Percentiles rank a stretch among this genome's conserved stretches.
phyloP scores from a whole-genome alignment of 352 stramenopile species.

The Globisporangium acanthophoron region DNA sequence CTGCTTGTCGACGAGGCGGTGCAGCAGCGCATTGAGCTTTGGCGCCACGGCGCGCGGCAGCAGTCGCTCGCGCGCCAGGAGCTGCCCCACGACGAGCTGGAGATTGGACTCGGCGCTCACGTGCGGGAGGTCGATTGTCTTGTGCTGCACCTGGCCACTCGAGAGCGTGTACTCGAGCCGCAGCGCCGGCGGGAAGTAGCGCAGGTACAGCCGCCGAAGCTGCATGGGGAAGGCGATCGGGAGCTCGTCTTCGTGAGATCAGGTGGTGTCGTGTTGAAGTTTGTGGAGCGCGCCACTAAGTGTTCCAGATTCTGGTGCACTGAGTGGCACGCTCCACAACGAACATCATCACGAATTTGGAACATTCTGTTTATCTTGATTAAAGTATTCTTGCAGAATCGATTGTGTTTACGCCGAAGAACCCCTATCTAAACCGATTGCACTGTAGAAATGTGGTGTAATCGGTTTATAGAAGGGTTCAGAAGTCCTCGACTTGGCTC shows the following conservation, averaged over 20 bases:
- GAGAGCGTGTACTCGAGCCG: conserved; percentile 58
- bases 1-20: conserved; percentile 70
- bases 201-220: conserved; percentile 57
- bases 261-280: not conserved
- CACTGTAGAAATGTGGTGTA: too few species aligned
- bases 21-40: conserved; percentile 56
- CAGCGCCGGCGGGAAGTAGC: conserved; percentile 66
- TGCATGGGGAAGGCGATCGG: conserved; percentile 30
- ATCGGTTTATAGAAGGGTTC: too few species aligned
- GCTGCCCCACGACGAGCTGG: conserved; percentile 35
- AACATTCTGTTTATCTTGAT: not conserved
- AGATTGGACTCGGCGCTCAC: conserved; percentile 69
- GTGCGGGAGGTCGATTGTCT: conserved; percentile 62
- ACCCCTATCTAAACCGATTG: too few species aligned
- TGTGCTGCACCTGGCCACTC: conserved; percentile 34
- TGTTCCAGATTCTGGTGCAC: not conserved
- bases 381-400: not conserved
- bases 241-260: not conserved
- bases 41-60: conserved; percentile 33
- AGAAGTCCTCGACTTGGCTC: too few species aligned
- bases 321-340: not conserved
- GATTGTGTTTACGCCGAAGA: too few species aligned
- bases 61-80: conserved; percentile 55
- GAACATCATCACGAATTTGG: too few species aligned
- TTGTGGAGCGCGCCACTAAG: not conserved